Evolutionary conservation across 2,329 filamentous ascomycete genomes (phyloP), one percentile per base, ranked within the genome.

Genomic region (Exophiala viscosa): DNA sequence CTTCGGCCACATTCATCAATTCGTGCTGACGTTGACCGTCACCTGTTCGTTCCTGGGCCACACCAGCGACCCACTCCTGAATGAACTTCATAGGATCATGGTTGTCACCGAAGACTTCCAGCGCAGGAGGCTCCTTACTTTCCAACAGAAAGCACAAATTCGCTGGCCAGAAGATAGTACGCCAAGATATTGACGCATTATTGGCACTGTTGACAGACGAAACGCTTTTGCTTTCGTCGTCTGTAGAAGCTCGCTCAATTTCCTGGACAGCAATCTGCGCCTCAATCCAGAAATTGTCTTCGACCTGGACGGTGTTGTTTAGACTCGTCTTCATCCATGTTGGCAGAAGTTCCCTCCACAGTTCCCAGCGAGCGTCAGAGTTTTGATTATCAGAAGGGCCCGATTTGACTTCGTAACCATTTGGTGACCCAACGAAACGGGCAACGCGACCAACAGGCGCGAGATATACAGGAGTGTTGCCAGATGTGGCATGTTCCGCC

Each of bases 111-210:
- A 36, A 7, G 3, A 13, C 3, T 5, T 65, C 53, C 9, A 54
- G 36, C 15, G 44, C 51, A 11, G 60, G 49, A 40, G 47, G 41
- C 39, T 64, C 53, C 2, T 60, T 41, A 43, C 44, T 58, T 38
- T 64, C 62, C 35, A 71, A 67, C 50, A 59, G 63, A 56, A 76
- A 76, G 60, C 70, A 74, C 54, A 71, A 70, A 17, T 65, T 62
- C 28, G 71, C 69, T 15, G 73, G 73, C 73, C 73, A 76, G 45
- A 73, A 62, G 47, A 75, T 68, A 18, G 70, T 69, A 58, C 70
- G 73, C 54, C 71, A 63, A 20, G 67, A 64, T 52, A 69, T 60
- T 62, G 62, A 47, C 50, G 56, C 52, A 65, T 64, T 42, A 65
- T 63, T 49, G 52, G 62, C 38, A 10, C 13, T 65, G 58, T 33